Conservation (phyloP, 2,329 filamentous ascomycete species). For the Microdochium trichocladiopsis region DNA sequence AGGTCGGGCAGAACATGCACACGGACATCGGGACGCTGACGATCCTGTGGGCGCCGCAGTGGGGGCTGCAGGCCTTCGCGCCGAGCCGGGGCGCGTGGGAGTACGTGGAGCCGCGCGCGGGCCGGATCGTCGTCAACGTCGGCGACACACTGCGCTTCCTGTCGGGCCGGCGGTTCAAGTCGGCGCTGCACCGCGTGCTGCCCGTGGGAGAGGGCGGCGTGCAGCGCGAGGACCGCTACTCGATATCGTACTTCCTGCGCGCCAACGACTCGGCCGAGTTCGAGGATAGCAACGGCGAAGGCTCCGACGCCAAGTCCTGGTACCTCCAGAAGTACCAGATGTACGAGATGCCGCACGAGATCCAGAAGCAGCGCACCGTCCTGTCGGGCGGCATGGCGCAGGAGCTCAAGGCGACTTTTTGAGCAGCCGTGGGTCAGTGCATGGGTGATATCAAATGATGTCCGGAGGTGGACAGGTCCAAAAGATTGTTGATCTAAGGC, state of each 20-base stretch:
- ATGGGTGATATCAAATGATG: not conserved
- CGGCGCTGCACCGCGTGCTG: slow-evolving; percentile 2
- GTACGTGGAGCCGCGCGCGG: slow-evolving; percentile 1
- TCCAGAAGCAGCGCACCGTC: not conserved
- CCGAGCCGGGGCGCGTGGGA: not conserved
- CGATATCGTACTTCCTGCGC: slow-evolving; percentile 2
- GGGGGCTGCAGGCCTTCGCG: not conserved
- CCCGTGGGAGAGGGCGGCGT: not conserved
- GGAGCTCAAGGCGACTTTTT: not conserved
- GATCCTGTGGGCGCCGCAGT: not conserved
- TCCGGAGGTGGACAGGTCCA: not conserved
- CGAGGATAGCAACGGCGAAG: not conserved
- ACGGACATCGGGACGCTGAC: not conserved
- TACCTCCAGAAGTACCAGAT: slow-evolving; percentile 1
- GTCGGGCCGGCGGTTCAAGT: not conserved
- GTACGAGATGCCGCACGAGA: slow-evolving; percentile 1
- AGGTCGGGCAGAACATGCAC: slow-evolving; percentile 3
- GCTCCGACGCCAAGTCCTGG: not conserved
- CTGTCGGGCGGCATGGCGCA: not conserved
- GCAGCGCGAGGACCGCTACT: slow-evolving; percentile 1
- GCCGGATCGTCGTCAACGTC: slow-evolving; percentile 1
- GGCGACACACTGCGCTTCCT: slow-evolving; percentile 2
- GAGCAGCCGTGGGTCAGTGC: not conserved
- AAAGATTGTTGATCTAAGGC: not conserved
- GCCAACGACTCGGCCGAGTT: slow-evolving; percentile 1